Base-by-base conservation (phyloP, 352 stramenopile species). In the Globisporangium nodosum region DNA sequence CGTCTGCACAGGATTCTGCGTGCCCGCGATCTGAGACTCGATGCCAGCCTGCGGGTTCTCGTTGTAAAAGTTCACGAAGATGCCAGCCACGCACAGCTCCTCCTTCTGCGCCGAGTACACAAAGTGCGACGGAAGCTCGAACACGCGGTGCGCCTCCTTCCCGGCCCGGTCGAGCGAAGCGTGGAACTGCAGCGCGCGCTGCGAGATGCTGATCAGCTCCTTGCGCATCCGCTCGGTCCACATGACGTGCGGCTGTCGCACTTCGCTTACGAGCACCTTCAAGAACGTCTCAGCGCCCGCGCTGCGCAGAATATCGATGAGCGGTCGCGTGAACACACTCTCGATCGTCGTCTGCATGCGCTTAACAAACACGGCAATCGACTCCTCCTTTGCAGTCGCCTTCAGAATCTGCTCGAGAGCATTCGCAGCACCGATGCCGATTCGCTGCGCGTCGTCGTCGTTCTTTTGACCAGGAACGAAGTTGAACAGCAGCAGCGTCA, bases 41-140 rank as follows among this genome's bases (percentile, higher is more conserved):
- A 94, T 79, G 11, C 78, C 81, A 51, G 71, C 70, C 52, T 93
- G 80, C 9, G 85, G 83, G 53, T 88, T 89, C 57, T 90, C 81
- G 64, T 94, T 94, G 71, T 90, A 94, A 39, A 87, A 94, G 62
- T 94, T 94, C 20, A 94, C 85, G 68, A 92, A 94, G 57, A 94
- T 93, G 18, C 84, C 85, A 18, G 85, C 85, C 2, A 94, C 83
- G 33, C 85, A 91, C 35, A 94, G 55, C 54, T 94, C 85, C 66
- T 91, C 77, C 58, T 88, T 87, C 62, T 94, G 85, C 18, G 85
- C 85, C 18, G 72, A 63, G 56, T 90, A 94, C 71, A 91, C 87
- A 43, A 94, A 93, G 42, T 86, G 68, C 12, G 63, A 50, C 2
- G 82, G 79, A 0, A 94, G 59, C 55, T 91, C 83, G 61, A 91